These are phyloP conservation scores for Syzygium syzygioides DNA, from an alignment of 441 rosid genomes.

Conservation along the genomic window DNA sequence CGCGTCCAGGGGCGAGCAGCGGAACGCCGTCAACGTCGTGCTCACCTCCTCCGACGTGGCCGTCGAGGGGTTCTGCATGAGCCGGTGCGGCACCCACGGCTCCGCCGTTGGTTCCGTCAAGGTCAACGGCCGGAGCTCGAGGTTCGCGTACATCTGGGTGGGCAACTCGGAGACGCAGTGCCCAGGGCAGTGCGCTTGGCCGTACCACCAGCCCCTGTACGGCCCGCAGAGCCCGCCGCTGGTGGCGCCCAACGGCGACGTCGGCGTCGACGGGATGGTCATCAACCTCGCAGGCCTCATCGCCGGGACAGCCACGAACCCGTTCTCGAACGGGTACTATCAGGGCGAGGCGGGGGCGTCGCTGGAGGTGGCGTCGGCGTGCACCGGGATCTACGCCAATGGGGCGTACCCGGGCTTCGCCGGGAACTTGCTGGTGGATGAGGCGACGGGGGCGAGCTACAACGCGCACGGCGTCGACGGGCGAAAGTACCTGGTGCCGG, in stretches of 20 bases:
- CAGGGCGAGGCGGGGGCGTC: constrained; percentile 56
- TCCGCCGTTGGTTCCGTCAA: neutral
- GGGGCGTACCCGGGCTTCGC: constrained; percentile 8
- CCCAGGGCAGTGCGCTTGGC: neutral
- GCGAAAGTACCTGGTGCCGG: neutral
- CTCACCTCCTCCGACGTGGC: neutral
- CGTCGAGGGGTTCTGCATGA: neutral
- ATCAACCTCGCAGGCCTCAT: neutral
- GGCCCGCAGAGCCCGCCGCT: neutral
- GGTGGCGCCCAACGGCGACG: neutral
- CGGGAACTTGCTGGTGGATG: neutral
- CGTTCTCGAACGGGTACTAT: constrained; percentile 58
- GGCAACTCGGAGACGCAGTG: neutral
- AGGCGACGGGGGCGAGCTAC: neutral
- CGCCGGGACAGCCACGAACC: constrained; percentile 34
- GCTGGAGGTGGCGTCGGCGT: constrained; percentile 54
- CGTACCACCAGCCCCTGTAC: neutral
- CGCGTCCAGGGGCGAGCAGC: neutral
- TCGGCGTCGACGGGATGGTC: neutral
- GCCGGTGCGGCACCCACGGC: neutral
- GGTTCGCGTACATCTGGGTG: neutral
- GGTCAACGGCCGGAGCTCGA: neutral
- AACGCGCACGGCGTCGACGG: neutral
- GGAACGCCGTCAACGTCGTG: neutral
- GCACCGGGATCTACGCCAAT: constrained; percentile 43